phyloP scores from a whole-genome alignment of 768 basidiomycete genomes.

The Leccinum rimulosum region DNA sequence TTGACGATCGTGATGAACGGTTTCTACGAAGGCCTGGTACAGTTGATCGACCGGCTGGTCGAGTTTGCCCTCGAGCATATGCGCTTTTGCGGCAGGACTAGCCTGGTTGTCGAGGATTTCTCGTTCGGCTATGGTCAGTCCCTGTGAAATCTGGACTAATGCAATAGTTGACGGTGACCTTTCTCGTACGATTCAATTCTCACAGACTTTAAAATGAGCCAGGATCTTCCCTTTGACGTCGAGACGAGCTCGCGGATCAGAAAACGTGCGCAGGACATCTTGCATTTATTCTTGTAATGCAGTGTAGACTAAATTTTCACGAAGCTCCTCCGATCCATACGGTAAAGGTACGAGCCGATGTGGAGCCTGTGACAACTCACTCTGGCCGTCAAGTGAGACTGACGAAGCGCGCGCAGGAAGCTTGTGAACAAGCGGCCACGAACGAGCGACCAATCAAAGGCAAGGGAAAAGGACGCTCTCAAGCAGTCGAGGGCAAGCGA shows the following conservation, averaged over 20 bases:
- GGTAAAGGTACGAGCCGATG: constrained; percentile 2
- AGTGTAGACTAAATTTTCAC: not conserved
- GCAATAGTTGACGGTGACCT: not conserved
- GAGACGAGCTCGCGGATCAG: constrained; percentile 26
- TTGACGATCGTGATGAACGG: constrained; percentile 30
- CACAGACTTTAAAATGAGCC: constrained; percentile 31
- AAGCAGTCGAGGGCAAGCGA: not conserved
- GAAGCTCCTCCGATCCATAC: constrained; percentile 14
- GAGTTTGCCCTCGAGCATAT: constrained; percentile 26
- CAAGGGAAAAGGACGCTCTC: not conserved
- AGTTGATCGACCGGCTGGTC: constrained; percentile 28
- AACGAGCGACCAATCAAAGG: constrained; percentile 3
- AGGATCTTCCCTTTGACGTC: constrained; percentile 29
- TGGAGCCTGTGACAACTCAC: constrained; percentile 16
- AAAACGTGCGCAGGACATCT: constrained; percentile 16
- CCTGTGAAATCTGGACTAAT: not conserved
- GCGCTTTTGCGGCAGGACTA: constrained; percentile 15
- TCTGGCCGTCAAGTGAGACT: constrained; percentile 26
- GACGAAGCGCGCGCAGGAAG: constrained; percentile 18
- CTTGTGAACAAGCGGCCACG: not conserved
- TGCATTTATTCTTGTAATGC: not conserved
- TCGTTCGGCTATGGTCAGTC: constrained; percentile 30
- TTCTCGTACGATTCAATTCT: not conserved
- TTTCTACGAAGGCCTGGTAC: constrained; percentile 31
- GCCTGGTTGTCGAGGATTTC: constrained; percentile 25